These are phyloP conservation scores for Salvia sclarea DNA, from an alignment of 305 asterid species.

Conservation along the genomic window DNA sequence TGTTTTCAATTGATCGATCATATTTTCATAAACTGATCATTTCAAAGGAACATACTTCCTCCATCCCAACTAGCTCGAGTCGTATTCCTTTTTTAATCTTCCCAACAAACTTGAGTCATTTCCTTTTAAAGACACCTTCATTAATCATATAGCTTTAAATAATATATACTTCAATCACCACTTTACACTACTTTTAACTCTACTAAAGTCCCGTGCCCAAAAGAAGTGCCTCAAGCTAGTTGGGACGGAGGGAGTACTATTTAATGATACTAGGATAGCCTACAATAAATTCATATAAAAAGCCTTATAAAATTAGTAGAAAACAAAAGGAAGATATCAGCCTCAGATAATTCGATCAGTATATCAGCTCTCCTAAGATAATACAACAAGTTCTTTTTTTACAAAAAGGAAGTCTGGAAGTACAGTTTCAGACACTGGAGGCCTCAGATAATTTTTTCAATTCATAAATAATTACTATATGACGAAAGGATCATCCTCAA, in stretches of 20 bases:
- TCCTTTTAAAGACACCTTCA: too few relatives aligned
- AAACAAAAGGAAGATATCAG: neutral
- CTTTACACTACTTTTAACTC: too few relatives aligned
- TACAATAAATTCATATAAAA: too few relatives aligned
- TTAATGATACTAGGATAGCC: neutral
- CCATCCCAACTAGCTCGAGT: too few relatives aligned
- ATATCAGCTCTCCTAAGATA: constrained; percentile 7
- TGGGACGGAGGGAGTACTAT: too few relatives aligned
- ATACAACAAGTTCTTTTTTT: neutral
- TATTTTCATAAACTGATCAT: neutral
- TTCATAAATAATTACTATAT: neutral
- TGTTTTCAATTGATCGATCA: neutral
- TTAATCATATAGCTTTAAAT: too few relatives aligned
- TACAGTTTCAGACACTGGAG: neutral
- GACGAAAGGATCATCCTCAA: neutral
- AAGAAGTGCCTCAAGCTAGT: too few relatives aligned
- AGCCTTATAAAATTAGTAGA: too few relatives aligned
- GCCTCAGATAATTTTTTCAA: neutral
- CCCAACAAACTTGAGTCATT: too few relatives aligned
- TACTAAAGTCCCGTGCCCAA: too few relatives aligned
- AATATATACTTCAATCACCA: too few relatives aligned
- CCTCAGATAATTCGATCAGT: neutral
- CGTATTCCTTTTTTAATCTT: too few relatives aligned
- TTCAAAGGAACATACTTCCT: neutral
- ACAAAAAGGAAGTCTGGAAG: neutral